Evolutionary conservation across 2,329 filamentous ascomycete species (phyloP), one percentile per base, ranked within the genome.

Genomic region (Furcasterigmium sp.): DNA sequence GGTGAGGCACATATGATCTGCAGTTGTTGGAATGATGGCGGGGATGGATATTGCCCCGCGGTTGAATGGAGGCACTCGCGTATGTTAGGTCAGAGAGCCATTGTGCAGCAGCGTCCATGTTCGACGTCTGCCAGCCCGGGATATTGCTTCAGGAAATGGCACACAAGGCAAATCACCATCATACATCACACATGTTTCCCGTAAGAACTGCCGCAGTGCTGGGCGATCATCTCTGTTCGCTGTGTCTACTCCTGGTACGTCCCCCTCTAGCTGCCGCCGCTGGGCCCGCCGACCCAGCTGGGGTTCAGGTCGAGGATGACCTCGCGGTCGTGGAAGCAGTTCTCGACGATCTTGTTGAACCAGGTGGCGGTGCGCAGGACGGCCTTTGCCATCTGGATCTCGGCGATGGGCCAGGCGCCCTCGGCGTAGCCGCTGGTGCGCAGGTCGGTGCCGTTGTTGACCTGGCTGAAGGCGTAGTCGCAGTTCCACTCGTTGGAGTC

Each of bases 401-500:
- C 39, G 29, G 30, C 39, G 20, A 41, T 41, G 39, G 29, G 39
- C 39, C 39, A 41, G 18, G 39, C 39, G 19, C 39, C 39, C 29
- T 35, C 39, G 21, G 39, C 39, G 39, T 41, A 41, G 39, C 39
- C 39, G 30, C 39, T 41, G 19, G 29, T 35, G 29, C 19, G 39
- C 29, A 41, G 39, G 29, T 41, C 39, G 18, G 39, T 21, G 9
- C 18, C 39, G 20, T 35, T 19, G n/a, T 19, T 35, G 19, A 23
- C 35, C 39, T 41, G 39, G 29, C 29, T 35, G 39, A 41, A 41
- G 39, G 39, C 39, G 30, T 35, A 41, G 39, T 41, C 39, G 39
- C 39, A 41, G 39, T 41, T 41, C 39, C 39, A 41, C 39, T 41
- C 28, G 39, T 41, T 41, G 29, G 29, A 19, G 39, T 41, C 39